Percentiles rank a stretch among this genome's conserved stretches.
Evolutionary conservation across 495 filamentous ascomycete species (phyloP).

Genomic region (Ascobolus immersus): DNA sequence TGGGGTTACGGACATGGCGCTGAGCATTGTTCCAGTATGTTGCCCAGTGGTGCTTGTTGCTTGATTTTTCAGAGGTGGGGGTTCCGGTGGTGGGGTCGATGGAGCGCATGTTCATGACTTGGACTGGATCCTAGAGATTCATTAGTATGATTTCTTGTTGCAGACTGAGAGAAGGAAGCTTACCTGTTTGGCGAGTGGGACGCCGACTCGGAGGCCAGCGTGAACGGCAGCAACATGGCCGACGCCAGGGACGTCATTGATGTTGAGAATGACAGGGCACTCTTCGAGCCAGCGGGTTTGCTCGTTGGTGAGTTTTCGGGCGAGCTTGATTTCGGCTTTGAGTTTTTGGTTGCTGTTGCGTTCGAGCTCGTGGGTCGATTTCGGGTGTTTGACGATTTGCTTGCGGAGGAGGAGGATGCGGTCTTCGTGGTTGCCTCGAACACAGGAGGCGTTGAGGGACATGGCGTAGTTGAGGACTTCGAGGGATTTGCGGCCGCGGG

Average conservation of each 20-base stretch:
- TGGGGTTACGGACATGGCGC: conserved; percentile 9
- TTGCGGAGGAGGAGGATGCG: conserved; percentile 27
- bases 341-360: neutral
- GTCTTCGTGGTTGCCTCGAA: conserved; percentile 89
- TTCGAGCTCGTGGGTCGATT: conserved; percentile 4
- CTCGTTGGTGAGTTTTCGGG: conserved; percentile 25
- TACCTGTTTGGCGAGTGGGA: conserved; percentile 30
- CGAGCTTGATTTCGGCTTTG: conserved; percentile 22
- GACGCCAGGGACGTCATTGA: conserved; percentile 33
- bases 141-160: no score
- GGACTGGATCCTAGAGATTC: conserved; percentile 41
- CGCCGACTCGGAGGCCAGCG: conserved; percentile 52
- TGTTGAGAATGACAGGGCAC: conserved; percentile 48
- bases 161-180: neutral
- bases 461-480: conserved; percentile 56
- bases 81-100: conserved; percentile 20
- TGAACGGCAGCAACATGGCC: conserved; percentile 50
- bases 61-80: no score
- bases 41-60: conserved; percentile 15
- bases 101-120: conserved; percentile 78
- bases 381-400: conserved; percentile 5
- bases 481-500: conserved; percentile 62
- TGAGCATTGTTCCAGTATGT: conserved; percentile 29
- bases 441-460: conserved; percentile 41
- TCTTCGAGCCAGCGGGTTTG: conserved; percentile 44